phyloP scores from a whole-genome alignment of 1,284 basidiomycete genomes.

The Rhodotorula glutinis region DNA sequence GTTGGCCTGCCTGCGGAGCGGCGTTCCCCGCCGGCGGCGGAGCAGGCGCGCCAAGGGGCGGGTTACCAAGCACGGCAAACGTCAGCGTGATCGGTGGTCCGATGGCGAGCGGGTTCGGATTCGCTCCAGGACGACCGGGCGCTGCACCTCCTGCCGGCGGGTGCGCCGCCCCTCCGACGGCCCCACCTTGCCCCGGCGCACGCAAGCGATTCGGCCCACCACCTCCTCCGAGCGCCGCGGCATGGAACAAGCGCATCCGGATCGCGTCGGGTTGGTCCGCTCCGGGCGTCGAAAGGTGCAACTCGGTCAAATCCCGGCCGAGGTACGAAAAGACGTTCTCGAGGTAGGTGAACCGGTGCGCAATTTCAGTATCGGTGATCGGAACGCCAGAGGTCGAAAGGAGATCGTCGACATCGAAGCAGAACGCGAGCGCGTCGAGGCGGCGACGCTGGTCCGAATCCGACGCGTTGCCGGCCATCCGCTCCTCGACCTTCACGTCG shows the following conservation, averaged over 20 bases:
- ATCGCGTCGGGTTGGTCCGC: slow-evolving; percentile 9
- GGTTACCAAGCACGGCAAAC: too few species aligned
- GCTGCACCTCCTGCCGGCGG: too few species aligned
- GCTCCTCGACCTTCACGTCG: too few species aligned
- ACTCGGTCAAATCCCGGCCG: background rate
- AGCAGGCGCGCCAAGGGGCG: background rate
- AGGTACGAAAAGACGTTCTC: background rate
- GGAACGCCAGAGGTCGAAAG: background rate
- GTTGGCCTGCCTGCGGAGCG: too few species aligned
- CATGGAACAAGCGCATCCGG: background rate
- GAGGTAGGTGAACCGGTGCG: background rate
- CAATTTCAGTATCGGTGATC: background rate
- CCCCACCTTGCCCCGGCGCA: background rate
- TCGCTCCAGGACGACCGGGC: too few species aligned
- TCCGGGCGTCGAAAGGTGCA: slow-evolving; percentile 5
- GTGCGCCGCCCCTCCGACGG: background rate
- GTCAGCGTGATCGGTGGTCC: too few species aligned
- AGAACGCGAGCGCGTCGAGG: slow-evolving; percentile 21
- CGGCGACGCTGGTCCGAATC: background rate
- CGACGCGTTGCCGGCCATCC: background rate
- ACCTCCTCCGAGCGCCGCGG: background rate
- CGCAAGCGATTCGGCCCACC: too few species aligned
- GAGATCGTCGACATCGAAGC: slow-evolving; percentile 18
- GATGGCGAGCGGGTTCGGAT: too few species aligned
- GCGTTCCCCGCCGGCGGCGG: too few species aligned